These are phyloP conservation scores for Aspergillus fructus DNA, from an alignment of 2,329 filamentous ascomycete genomes.

Conservation along the genomic window DNA sequence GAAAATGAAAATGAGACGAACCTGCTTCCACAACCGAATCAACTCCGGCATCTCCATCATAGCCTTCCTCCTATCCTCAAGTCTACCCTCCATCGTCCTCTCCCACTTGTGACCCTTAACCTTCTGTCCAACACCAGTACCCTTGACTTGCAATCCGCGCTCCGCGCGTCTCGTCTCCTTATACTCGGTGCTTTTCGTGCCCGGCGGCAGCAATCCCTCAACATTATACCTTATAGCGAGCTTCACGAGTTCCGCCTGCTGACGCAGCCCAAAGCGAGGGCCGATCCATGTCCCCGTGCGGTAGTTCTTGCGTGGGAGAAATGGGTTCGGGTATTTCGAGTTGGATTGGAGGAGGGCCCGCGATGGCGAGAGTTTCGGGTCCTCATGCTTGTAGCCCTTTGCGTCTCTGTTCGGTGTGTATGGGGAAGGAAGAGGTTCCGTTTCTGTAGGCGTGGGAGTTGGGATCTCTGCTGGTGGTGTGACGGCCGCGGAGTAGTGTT, in stretches of 20 bases:
- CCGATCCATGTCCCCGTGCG: conserved; percentile 79
- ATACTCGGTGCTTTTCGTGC: conserved; percentile 70
- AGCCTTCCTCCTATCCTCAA: conserved; percentile 85
- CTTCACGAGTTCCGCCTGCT: conserved; percentile 89
- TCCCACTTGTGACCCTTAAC: conserved; percentile 97
- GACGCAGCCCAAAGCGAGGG: conserved; percentile 76
- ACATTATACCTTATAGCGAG: conserved; percentile 76
- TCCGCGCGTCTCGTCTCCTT: conserved; percentile 70
- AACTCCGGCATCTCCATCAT: conserved; percentile 94
- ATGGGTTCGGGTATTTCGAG: conserved; percentile 69
- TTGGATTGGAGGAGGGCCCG: conserved; percentile 36
- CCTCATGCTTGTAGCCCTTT: conserved; percentile 39
- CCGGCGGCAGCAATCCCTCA: conserved; percentile 75
- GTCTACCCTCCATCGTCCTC: conserved; percentile 74
- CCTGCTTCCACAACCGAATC: conserved; percentile 90
- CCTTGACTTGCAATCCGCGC: conserved; percentile 80
- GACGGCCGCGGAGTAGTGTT: conserved; percentile 44
- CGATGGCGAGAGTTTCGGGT: conserved; percentile 32
- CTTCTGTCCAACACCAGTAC: conserved; percentile 85
- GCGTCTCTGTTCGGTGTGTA: conserved; percentile 43
- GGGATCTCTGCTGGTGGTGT: conserved; percentile 23
- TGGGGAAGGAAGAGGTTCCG: conserved; percentile 33
- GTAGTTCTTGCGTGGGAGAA: conserved; percentile 75
- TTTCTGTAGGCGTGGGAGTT: conserved; percentile 24
- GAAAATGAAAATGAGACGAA: conserved; percentile 45